Evolutionary conservation across 1,284 basidiomycete species (phyloP), one percentile per base, ranked within the genome.

Genomic region (Volvariella volvacea): DNA sequence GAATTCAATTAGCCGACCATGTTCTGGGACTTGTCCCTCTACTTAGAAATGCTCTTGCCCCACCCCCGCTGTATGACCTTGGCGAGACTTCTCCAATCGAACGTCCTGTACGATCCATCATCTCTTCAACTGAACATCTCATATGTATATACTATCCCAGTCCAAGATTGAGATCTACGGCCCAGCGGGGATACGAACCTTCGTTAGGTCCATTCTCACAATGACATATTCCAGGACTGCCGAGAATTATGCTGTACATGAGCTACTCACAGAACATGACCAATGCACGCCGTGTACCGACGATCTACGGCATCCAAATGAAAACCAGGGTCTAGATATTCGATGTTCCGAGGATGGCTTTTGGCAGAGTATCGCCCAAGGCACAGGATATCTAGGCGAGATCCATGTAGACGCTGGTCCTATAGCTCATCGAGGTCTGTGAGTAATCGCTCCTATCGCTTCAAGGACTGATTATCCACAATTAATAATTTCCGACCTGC

Each of bases 101-200:
- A 28, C 25, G 25, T 9, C 39, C 32, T 19, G 39, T 14, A 46
- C 22, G 31, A 40, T 33, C 4, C 32, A 33, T 46, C 19, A 22
- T 10, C 14, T 25, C 21, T 15, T 25, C 17, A 38, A 17, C 42
- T 36, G 20, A 15, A 42, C 31, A 43, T 47, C 25, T 41, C 22
- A 39, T 39, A 7, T 4, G 15, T 36, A 31, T 45, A 39, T 51
- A 10, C 45, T 39, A 45, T 30, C 14, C 45, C 52, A 79, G 76
- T 75, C 80, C 0, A 72, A 67, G 37, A 67, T 94, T 34, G 80
- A 93, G 46, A 76, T 95, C 25, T 94, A 85, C 55, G 92, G 92
- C 0, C 91, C 91, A 0, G 76, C 78, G 2, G 91, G 91, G 9
- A 65, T 94, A n/a, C 81, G 92, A 32, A 65, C 71, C 19, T 84